A percentile compares a stretch with the other conserved stretches of the same genome.
Conservation (phyloP, 192 early-diverging fungal genomes). For the Umbelopsis ramanniana region DNA sequence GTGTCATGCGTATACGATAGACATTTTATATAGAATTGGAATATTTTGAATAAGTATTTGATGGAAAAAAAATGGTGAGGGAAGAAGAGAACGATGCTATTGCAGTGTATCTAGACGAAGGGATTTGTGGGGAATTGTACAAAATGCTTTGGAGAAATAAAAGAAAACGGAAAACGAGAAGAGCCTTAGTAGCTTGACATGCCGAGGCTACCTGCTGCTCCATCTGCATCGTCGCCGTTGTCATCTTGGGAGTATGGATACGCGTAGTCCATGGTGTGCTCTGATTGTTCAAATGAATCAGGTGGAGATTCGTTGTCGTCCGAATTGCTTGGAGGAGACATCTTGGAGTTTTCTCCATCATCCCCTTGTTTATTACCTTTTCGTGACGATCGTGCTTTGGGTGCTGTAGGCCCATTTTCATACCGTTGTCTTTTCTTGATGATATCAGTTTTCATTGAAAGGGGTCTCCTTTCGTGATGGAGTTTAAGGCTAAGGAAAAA, state of each 20-base stretch:
- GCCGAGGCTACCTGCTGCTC: not conserved
- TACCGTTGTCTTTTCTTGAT: constrained; percentile 39
- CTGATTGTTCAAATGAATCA: not conserved
- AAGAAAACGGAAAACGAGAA: not conserved
- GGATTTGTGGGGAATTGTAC: not conserved
- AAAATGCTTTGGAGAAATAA: not conserved
- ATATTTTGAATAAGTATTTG: not conserved
- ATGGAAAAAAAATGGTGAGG: not conserved
- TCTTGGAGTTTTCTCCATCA: not conserved
- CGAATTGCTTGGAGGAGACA: constrained; percentile 6
- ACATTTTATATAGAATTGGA: too few relatives aligned
- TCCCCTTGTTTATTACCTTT: constrained; percentile 1
- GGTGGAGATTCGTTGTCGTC: not conserved
- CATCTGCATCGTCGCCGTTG: not conserved
- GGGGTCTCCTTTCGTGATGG: constrained; percentile 37
- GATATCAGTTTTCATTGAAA: constrained; percentile 34
- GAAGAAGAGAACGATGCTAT: not conserved
- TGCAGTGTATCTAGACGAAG: constrained; percentile 11
- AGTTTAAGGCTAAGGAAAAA: constrained; percentile 29
- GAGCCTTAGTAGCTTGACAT: constrained; percentile 8
- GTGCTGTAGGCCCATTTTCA: constrained; percentile 21
- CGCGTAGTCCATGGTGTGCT: not conserved
- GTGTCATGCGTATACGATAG: too few relatives aligned
- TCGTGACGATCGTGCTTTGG: not conserved
- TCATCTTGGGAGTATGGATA: not conserved